Evolutionary conservation across 768 basidiomycete genomes (phyloP).

Genomic region (Lentinus brumalis): DNA sequence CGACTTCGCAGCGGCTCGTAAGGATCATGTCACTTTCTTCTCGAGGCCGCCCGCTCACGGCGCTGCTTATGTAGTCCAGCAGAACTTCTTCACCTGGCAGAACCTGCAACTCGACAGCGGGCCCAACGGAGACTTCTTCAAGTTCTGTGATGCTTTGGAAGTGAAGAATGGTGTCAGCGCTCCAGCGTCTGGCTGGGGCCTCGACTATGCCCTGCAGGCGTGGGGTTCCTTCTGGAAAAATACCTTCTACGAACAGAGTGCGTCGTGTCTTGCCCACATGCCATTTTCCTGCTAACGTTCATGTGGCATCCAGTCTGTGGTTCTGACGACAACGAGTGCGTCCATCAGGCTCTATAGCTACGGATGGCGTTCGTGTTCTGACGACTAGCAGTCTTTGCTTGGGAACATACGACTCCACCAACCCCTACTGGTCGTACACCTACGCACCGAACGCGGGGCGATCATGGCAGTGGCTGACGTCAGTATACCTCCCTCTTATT

Average conservation of each 20-base stretch:
- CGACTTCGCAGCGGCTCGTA: conserved; percentile 59
- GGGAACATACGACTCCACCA: conserved; percentile 40
- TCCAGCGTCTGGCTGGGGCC: conserved; percentile 54
- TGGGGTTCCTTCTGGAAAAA: conserved; percentile 60
- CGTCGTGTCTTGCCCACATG: conserved; percentile 25
- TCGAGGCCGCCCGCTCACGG: background rate
- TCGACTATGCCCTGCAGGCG: conserved; percentile 53
- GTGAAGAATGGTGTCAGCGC: conserved; percentile 54
- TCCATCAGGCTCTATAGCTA: background rate
- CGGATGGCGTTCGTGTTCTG: no score
- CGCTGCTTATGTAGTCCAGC: conserved; percentile 22
- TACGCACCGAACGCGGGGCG: conserved; percentile 51
- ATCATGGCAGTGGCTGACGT: conserved; percentile 72
- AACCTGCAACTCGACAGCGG: conserved; percentile 50
- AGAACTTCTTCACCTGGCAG: conserved; percentile 68
- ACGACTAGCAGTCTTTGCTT: conserved; percentile 32
- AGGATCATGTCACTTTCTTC: conserved; percentile 14
- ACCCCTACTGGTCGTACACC: conserved; percentile 51
- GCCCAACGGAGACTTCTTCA: conserved; percentile 45
- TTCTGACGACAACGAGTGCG: conserved; percentile 45
- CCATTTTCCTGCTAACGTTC: background rate
- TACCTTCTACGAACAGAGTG: conserved; percentile 43
- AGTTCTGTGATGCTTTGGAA: conserved; percentile 65
- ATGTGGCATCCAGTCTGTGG: conserved; percentile 50
- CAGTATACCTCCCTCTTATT: background rate